Evolutionary conservation across 2,329 filamentous ascomycete genomes (phyloP), one percentile per base, ranked within the genome.

Genomic region (Fusarium sp.): DNA sequence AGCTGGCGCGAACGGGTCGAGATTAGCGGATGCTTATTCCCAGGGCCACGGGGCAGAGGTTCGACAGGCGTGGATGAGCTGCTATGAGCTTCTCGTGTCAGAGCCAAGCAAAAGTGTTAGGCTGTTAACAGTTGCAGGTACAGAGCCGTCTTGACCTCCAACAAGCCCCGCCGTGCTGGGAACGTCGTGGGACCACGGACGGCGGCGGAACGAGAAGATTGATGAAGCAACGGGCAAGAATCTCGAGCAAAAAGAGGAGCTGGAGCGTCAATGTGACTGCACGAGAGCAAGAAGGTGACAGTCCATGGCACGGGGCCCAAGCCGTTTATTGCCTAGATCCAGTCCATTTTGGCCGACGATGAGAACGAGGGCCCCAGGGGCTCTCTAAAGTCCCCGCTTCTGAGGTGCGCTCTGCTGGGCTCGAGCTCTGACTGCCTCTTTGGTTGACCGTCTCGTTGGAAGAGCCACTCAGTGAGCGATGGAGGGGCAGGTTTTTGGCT

Each of bases 11-110:
- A 71, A 69, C 62, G 53, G 66, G 64, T 67, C 51, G 60, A 75
- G 63, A 74, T 76, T 76, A 76, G 74, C 62, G 70, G 70, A 75
- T 68, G 73, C 68, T 71, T 71, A 64, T 73, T 70, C 59, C 52
- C 44, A 72, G 69, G 56, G 59, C 39, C 40, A 62, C 23, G 54
- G 50, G 36, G 30, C 16, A 47, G 56, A 31, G 40, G 60, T 7
- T 39, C 54, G 46, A 23, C 65, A 50, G 53, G 40, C 11, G 28
- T 18, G 7, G 59, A 30, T 53, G 13, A 12, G 6, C n/a, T 56
- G 52, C 47, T 61, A 50, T 40, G 3, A 7, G 0, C 2, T 7
- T 3, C 23, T 0, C 6, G 6, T 1, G 23, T 11, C 23, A 43
- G 10, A 12, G 9, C 9, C 2, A 23, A 23, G 23, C 0, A 16